A percentile compares a stretch with the other conserved stretches of the same genome.
phyloP scores from a whole-genome alignment of 768 basidiomycete species.

The Trametes cinnabarina region DNA sequence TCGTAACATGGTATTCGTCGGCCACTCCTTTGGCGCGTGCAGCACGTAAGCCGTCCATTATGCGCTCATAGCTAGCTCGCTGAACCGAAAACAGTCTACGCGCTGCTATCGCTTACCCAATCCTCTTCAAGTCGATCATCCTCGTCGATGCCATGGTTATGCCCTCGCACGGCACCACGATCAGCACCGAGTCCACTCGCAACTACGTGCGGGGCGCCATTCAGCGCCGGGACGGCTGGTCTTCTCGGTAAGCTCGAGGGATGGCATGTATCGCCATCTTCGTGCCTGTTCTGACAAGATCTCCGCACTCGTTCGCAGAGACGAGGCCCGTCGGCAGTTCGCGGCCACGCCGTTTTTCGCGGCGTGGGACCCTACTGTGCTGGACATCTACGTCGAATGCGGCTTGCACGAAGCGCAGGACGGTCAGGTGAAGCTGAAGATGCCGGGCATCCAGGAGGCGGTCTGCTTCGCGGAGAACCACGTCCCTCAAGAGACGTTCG shows the following conservation, averaged over 20 bases:
- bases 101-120: constrained; percentile 61
- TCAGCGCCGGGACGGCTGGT: constrained; percentile 59
- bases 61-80: background rate
- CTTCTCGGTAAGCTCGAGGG: constrained; percentile 48
- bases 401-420: constrained; percentile 43
- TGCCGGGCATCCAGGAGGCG: constrained; percentile 63
- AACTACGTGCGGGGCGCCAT: constrained; percentile 39
- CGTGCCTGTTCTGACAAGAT: background rate
- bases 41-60: constrained; percentile 51
- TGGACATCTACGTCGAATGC: constrained; percentile 59
- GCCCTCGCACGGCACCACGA: background rate
- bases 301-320: constrained; percentile 35
- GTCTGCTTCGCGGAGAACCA: constrained; percentile 52
- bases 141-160: constrained; percentile 77
- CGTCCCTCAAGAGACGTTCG: constrained; percentile 37
- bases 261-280: background rate
- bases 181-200: background rate
- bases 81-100: constrained; percentile 43
- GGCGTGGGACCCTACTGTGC: constrained; percentile 64
- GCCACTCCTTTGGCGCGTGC: constrained; percentile 85
- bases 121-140: constrained; percentile 67
- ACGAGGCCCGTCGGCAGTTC: constrained; percentile 56
- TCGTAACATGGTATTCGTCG: constrained; percentile 64
- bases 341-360: constrained; percentile 61
- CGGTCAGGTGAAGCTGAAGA: constrained; percentile 59